These are phyloP conservation scores for Nepenthes alata DNA, from an alignment of 179 eudicot genomes.

Conservation along the genomic window DNA sequence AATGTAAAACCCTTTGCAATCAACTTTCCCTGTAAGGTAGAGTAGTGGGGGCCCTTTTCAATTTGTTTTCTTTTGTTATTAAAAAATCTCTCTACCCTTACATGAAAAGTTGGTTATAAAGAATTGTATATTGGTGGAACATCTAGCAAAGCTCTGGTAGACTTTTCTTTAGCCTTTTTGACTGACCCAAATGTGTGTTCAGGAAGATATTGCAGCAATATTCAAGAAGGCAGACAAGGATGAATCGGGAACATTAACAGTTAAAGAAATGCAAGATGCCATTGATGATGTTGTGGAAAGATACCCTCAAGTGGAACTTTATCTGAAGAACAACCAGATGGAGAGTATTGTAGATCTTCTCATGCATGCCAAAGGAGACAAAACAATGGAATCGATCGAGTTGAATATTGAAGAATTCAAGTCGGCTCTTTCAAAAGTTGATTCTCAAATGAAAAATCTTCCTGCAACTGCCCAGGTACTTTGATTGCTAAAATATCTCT, in stretches of 20 bases:
- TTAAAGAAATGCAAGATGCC: conserved; percentile 69
- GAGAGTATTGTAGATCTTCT: conserved; percentile 55
- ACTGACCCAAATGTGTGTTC: not conserved
- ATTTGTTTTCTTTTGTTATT: too few relatives aligned
- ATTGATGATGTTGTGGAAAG: conserved; percentile 58
- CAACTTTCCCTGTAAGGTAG: too few relatives aligned
- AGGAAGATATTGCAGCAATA: conserved; percentile 73
- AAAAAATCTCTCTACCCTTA: too few relatives aligned
- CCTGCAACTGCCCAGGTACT: conserved; percentile 95
- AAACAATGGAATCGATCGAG: conserved; percentile 57
- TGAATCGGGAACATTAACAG: conserved; percentile 72
- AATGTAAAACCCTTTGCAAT: too few relatives aligned
- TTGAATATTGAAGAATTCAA: conserved; percentile 76
- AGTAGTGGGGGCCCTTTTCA: too few relatives aligned
- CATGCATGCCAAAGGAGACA: conserved; percentile 51
- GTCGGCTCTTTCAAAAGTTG: conserved; percentile 71
- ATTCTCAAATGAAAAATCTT: conserved; percentile 84
- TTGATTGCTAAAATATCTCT: too few relatives aligned
- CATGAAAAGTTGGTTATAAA: too few relatives aligned
- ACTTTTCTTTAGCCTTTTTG: not conserved
- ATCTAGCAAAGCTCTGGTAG: not conserved
- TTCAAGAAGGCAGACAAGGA: conserved; percentile 83
- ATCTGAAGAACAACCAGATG: conserved; percentile 64
- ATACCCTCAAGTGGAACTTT: conserved; percentile 73
- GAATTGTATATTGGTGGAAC: not conserved